Evolutionary conservation across 2,329 filamentous ascomycete species (phyloP), one percentile per base, ranked within the genome.

Genomic region (Botrytis tulipae): DNA sequence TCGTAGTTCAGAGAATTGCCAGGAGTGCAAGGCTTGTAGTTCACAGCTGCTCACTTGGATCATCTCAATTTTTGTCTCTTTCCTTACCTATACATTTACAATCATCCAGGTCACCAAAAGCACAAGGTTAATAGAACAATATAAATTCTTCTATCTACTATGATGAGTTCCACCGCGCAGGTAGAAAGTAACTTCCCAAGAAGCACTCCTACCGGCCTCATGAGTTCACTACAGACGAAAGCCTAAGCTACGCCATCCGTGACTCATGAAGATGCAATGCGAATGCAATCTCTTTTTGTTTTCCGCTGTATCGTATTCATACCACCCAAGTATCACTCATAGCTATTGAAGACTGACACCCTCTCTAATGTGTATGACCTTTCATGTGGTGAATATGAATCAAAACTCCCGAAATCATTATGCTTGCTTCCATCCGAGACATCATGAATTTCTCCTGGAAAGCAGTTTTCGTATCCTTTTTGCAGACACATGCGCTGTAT

Each of bases 191-290:
- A 69, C 48, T 29, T 42, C 12, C 10, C 16, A 42, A 57, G 40
- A 42, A 57, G 66, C 10, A 69, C n/a, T 40, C 25, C 66, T 29
- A 48, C 48, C 5, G 57, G 18, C 66, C 37, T 20, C 18, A 69
- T 69, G 48, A 42, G 22, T 57, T 57, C n/a, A 69, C n/a, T 44
- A 69, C 66, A 44, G 66, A 32, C 37, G 66, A 42, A 57, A 69
- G 48, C 35, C 48, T 25, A 44, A 42, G 22, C 66, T 32, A 69
- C 18, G 37, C 37, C n/a, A 32, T 57, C 18, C 25, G n/a, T 44
- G 25, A 25, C n/a, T 3, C 66, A 57, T 42, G 66, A 44, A 57
- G 66, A 32, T 69, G 18, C 22, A 68, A 3, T 57, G 65, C 65
- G 29, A 29, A 16, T 42, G 14, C 14, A 57, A 57, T 32, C 35